Conservation (phyloP, 2,329 filamentous ascomycete genomes). For the Chaetomium strumarium region DNA sequence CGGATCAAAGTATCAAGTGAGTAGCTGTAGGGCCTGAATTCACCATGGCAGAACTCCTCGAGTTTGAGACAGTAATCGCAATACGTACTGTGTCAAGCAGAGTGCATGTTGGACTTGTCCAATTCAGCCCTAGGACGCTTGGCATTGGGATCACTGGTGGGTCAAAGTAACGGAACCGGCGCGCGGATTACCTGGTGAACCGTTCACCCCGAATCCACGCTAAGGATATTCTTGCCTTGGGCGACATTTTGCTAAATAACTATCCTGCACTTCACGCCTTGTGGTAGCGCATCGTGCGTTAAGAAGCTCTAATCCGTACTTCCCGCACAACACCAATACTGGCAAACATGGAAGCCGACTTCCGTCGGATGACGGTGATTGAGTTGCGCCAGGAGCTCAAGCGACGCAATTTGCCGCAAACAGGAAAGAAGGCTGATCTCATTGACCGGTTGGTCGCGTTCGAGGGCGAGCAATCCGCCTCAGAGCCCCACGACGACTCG, state of each 20-base stretch:
- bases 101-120: too few relatives aligned
- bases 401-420: slow-evolving; percentile 60
- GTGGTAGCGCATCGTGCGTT: slow-evolving; percentile 8
- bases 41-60: too few relatives aligned
- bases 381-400: slow-evolving; percentile 73
- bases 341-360: slow-evolving; percentile 43
- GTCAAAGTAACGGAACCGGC: background rate
- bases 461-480: slow-evolving; percentile 26
- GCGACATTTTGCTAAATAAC: slow-evolving; percentile 4
- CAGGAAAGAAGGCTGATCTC: slow-evolving; percentile 66
- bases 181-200: background rate
- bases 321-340: background rate
- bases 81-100: too few relatives aligned
- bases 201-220: slow-evolving; percentile 8
- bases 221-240: slow-evolving; percentile 12
- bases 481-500: slow-evolving; percentile 8
- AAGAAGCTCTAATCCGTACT: background rate
- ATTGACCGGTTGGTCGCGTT: slow-evolving; percentile 55
- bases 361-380: slow-evolving; percentile 61
- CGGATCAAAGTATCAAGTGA: too few relatives aligned
- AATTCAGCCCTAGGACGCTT: too few relatives aligned
- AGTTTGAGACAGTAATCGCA: too few relatives aligned
- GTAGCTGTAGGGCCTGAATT: too few relatives aligned
- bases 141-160: too few relatives aligned
- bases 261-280: background rate